Evolutionary conservation across 164 flowering plant genomes (phyloP), one percentile per base, ranked within the genome.

Genomic region (Vitis amurensis): DNA sequence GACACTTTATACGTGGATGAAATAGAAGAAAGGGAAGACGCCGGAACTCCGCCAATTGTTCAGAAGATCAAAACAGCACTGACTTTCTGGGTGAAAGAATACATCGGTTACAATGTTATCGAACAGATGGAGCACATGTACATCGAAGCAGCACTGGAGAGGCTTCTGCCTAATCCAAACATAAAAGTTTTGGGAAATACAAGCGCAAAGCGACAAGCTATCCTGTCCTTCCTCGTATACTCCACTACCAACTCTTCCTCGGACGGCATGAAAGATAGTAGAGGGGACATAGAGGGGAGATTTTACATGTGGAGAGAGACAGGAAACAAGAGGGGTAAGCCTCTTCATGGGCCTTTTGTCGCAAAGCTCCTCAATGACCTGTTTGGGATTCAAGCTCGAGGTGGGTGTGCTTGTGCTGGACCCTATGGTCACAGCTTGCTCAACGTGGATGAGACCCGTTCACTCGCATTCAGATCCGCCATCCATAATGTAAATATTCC

Each of bases 331-430:
- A 82, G 63, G 51, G 92, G 68, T 19, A 93, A 89, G 80, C 89
- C 93, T 16, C 90, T 92, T 19, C 87, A 88, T 68, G 93, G 97
- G 0, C 81, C 87, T 14, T 90, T 94, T 55, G 89, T 89, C 0
- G 89, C 94, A 6, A 83, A 84, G 63, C 93, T 94, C 8, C 81
- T 94, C 6, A 94, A 90, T 74, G 97, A 92, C 71, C 79, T 92
- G n/a, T 94, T 94, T 50, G 97, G 98, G 11, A 84, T 94, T 64
- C 96, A 92, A 53, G 92, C 97, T 2, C 76, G 97, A 47, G 98
- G 94, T 4, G 98, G 97, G 0, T 94, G 97, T 50, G 88, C 96
- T 50, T 94, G 98, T 80, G 97, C 97, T 11, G 97, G 88, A 37
- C 97, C 97, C 1, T 94, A 94, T 61, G 98, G 89, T 16, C 94